Evolutionary conservation across 352 stramenopile genomes (phyloP), one percentile per base, ranked within the genome.

Genomic region (Pythium dissotocum): DNA sequence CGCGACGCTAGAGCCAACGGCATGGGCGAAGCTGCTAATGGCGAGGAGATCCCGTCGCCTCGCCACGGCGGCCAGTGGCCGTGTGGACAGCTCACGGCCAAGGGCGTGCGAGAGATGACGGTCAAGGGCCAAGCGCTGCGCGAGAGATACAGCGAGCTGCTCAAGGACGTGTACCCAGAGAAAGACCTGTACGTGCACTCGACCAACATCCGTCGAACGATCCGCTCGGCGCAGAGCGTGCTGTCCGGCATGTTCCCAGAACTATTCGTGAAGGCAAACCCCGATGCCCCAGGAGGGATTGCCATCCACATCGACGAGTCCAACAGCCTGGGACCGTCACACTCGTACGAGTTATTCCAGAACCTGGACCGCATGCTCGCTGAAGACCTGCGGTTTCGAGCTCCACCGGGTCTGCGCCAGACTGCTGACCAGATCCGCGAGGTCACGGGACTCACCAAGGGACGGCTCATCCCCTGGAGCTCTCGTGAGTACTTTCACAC

Each of bases 131-230:
- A 72, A 5, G 53, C 61, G 36, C 55, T 94, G 13, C 78, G 80
- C 10, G 35, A 70, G 2, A 72, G 62, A 16, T 93, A 94, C 70
- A 56, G 58, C 0, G 35, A 38, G 7, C 72, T 92, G 13, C 49
- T 94, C 18, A 24, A 61, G 9, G 58, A 65, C 12, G 44, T 76
- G 1, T 56, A 89, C 30, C 77, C 81, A 13, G 44, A 61, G 6
- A 55, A 35, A 13, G 69, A 91, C 40, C 68, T 94, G 35, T 82
- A 92, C 54, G 82, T 92, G 14, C 73, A 89, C 62, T 93, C 83
- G 59, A 94, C 87, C 55, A 93, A 94, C 67, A 87, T 94, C 56
- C 70, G 81, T 1, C 76, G 84, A 18, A 94, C 87, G 30, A 88
- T 93, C 42, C 77, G 79, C 2, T 92, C 87, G 18, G 78, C 82